These are phyloP conservation scores for Phytophthora megakarya DNA, from an alignment of 352 stramenopile species.

Conservation along the genomic window DNA sequence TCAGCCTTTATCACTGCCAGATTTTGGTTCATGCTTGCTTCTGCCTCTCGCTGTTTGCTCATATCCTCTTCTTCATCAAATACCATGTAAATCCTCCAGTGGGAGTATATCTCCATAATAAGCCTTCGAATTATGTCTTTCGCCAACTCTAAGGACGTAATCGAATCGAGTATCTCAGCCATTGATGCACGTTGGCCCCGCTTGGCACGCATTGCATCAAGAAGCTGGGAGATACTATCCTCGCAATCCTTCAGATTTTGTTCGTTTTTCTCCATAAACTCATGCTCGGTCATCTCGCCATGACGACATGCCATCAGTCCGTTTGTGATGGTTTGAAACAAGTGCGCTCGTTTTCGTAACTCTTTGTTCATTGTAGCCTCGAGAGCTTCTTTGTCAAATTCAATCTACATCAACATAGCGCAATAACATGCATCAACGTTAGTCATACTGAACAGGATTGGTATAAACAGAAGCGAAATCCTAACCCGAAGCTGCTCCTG, in stretches of 20 bases:
- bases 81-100: slow-evolving; percentile 53
- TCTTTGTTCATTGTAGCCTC: slow-evolving; percentile 53
- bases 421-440: background rate
- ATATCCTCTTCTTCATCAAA: slow-evolving; percentile 33
- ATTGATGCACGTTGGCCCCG: slow-evolving; percentile 31
- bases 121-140: slow-evolving; percentile 57
- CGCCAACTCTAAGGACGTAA: slow-evolving; percentile 48
- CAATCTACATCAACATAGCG: slow-evolving; percentile 33
- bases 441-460: background rate
- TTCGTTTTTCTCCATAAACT: slow-evolving; percentile 63
- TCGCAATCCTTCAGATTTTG: slow-evolving; percentile 59
- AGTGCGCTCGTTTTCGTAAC: slow-evolving; percentile 50
- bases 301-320: slow-evolving; percentile 36
- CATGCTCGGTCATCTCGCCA: slow-evolving; percentile 47
- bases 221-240: slow-evolving; percentile 63
- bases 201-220: slow-evolving; percentile 40
- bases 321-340: slow-evolving; percentile 55
- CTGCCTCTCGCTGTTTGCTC: slow-evolving; percentile 18
- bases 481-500: slow-evolving; percentile 49
- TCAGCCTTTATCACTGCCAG: slow-evolving; percentile 22
- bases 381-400: slow-evolving; percentile 62
- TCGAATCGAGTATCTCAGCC: slow-evolving; percentile 43
- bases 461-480: background rate
- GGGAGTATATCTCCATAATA: slow-evolving; percentile 56
- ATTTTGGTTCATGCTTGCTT: slow-evolving; percentile 12